Conservation (phyloP, 768 basidiomycete genomes). For the Phallus indusiatus region DNA sequence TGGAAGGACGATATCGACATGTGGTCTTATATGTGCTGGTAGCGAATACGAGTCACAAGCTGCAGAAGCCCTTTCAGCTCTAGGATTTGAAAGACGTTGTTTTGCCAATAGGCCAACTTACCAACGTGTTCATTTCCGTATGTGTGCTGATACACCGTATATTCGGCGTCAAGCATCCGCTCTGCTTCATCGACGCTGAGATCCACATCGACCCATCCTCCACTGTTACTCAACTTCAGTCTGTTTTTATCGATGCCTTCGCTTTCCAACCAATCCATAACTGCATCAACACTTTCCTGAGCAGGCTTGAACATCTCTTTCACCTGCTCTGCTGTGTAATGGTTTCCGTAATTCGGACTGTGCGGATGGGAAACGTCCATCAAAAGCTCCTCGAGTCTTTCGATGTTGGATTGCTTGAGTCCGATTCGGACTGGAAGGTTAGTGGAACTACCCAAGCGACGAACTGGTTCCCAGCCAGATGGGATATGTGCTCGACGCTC, state of each 20-base stretch:
- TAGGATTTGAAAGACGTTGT: conserved; percentile 7
- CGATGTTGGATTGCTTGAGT: conserved; percentile 26
- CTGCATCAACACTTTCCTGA: conserved; percentile 18
- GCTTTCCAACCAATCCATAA: conserved; percentile 23
- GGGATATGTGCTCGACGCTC: background rate
- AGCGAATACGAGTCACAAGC: background rate
- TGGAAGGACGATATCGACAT: background rate
- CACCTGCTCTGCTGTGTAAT: conserved; percentile 25
- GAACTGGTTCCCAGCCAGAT: background rate
- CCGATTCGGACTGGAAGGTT: conserved; percentile 18
- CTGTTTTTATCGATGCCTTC: conserved; percentile 20
- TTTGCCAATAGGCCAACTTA: conserved; percentile 13
- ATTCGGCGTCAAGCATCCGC: conserved; percentile 30
- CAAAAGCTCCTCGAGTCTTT: conserved; percentile 21
- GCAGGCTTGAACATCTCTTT: conserved; percentile 24
- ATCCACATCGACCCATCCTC: conserved; percentile 28
- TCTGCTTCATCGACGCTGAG: conserved; percentile 34
- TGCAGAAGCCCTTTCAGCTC: background rate
- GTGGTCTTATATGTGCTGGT: background rate
- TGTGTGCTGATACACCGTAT: conserved; percentile 32
- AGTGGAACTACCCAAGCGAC: background rate
- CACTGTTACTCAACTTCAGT: conserved; percentile 16
- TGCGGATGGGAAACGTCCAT: conserved; percentile 27
- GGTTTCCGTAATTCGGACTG: conserved; percentile 25
- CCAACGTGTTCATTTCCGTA: conserved; percentile 30